Conservation (phyloP, 1,284 basidiomycete genomes). For the Waitea zeae region DNA sequence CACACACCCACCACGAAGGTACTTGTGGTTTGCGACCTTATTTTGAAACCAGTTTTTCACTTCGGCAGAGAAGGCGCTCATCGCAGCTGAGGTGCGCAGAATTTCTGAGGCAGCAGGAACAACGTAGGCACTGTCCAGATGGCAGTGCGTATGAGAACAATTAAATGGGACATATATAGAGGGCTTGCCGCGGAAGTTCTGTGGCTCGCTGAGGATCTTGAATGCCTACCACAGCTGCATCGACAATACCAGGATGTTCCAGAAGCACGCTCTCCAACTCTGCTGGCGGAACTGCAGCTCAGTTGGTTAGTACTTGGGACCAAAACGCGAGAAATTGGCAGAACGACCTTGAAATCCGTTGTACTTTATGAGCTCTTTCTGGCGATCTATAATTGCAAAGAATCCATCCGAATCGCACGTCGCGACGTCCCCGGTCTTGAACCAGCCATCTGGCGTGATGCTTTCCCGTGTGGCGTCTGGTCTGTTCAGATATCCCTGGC, state of each 20-base stretch:
- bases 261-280: slow-evolving; percentile 66
- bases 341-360: slow-evolving; percentile 34
- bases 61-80: too few species aligned
- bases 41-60: too few species aligned
- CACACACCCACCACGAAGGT: too few species aligned
- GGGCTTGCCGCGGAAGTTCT: slow-evolving; percentile 69
- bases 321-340: too few species aligned
- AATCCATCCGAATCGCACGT: slow-evolving; percentile 44
- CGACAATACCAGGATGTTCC: slow-evolving; percentile 52
- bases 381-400: slow-evolving; percentile 48
- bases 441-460: slow-evolving; percentile 62
- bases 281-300: slow-evolving; percentile 77
- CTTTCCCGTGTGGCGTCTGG: slow-evolving; percentile 40
- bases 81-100: too few species aligned
- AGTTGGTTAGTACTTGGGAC: too few species aligned
- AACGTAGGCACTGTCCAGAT: too few species aligned
- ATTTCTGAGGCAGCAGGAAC: too few species aligned
- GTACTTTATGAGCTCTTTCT: slow-evolving; percentile 79
- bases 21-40: too few species aligned
- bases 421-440: slow-evolving; percentile 73
- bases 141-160: too few species aligned
- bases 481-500: slow-evolving; percentile 53
- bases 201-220: slow-evolving; percentile 44
- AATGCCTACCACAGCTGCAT: slow-evolving; percentile 60
- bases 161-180: too few species aligned